Evolutionary conservation across 2,329 filamentous ascomycete species (phyloP).

Genomic region (Zopfia rhizophila): DNA sequence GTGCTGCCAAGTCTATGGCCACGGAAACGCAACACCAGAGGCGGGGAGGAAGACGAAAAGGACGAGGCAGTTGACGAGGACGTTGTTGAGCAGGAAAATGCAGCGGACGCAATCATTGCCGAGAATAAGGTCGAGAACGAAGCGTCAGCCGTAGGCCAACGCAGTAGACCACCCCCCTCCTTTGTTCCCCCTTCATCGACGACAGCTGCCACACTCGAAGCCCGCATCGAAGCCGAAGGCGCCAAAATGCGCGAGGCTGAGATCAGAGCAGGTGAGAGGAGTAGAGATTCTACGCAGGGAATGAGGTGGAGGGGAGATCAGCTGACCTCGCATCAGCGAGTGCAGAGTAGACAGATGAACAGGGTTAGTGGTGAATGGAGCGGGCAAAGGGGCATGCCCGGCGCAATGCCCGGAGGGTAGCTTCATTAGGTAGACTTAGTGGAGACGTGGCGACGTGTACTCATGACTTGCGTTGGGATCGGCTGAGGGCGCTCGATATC

Average conservation of each 20-base stretch:
- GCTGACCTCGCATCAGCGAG: constrained; percentile 4
- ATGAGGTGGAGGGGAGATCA: constrained; percentile 17
- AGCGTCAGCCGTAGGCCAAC: background rate
- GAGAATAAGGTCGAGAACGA: constrained; percentile 19
- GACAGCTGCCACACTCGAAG: constrained; percentile 36
- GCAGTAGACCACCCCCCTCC: constrained; percentile 9
- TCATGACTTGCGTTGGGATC: no score
- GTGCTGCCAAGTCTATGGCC: constrained; percentile 86
- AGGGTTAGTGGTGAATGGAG: constrained; percentile 33
- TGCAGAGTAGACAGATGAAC: constrained; percentile 22
- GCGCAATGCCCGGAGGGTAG: constrained; percentile 39
- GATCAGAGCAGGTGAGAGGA: constrained; percentile 42
- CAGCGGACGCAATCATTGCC: background rate
- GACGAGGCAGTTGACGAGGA: constrained; percentile 32
- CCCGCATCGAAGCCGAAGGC: constrained; percentile 48
- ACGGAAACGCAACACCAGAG: constrained; percentile 82
- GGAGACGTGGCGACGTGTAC: no score
- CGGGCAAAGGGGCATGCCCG: constrained; percentile 42
- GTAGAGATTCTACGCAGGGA: constrained; percentile 1
- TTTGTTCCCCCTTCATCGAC: constrained; percentile 15
- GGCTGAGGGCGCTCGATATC: no score
- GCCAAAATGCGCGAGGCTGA: constrained; percentile 50
- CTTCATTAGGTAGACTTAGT: background rate
- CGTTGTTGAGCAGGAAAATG: constrained; percentile 18
- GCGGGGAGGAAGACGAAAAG: constrained; percentile 68